phyloP scores from a whole-genome alignment of 768 basidiomycete genomes.

The Rhodocollybia butyracea region DNA sequence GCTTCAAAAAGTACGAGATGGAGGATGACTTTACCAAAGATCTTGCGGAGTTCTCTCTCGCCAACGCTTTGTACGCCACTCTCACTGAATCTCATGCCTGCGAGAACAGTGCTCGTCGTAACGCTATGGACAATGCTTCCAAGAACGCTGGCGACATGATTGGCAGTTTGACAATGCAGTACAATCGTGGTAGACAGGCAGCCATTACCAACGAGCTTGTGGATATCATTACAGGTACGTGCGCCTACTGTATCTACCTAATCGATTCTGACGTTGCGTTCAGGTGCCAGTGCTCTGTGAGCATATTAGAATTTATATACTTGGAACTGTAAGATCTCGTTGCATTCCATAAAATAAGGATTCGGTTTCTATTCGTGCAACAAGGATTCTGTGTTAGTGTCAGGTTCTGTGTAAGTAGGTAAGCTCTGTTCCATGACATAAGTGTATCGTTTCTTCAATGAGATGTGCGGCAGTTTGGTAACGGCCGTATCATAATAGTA shows the following conservation, averaged over 20 bases:
- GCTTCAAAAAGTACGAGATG: constrained; percentile 95
- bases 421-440: too few species aligned
- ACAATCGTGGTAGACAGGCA: constrained; percentile 98
- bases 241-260: neutral
- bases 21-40: constrained; percentile 96
- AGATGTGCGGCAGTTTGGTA: too few species aligned
- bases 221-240: constrained; percentile 84
- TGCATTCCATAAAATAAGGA: too few species aligned
- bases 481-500: too few species aligned
- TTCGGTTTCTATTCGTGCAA: too few species aligned
- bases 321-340: neutral
- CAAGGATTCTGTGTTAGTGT: too few species aligned
- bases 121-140: constrained; percentile 99
- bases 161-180: constrained; percentile 80
- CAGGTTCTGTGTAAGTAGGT: too few species aligned
- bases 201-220: constrained; percentile 95
- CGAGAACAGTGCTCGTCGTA: constrained; percentile 91
- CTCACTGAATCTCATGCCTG: constrained; percentile 95
- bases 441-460: too few species aligned
- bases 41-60: constrained; percentile 91
- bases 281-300: constrained; percentile 46
- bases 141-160: constrained; percentile 99
- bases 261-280: constrained; percentile 8
- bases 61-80: constrained; percentile 93
- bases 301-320: neutral